These are phyloP conservation scores for Echinochloa phyllopogon DNA, from an alignment of 176 grass and related monocot species.

Conservation along the genomic window DNA sequence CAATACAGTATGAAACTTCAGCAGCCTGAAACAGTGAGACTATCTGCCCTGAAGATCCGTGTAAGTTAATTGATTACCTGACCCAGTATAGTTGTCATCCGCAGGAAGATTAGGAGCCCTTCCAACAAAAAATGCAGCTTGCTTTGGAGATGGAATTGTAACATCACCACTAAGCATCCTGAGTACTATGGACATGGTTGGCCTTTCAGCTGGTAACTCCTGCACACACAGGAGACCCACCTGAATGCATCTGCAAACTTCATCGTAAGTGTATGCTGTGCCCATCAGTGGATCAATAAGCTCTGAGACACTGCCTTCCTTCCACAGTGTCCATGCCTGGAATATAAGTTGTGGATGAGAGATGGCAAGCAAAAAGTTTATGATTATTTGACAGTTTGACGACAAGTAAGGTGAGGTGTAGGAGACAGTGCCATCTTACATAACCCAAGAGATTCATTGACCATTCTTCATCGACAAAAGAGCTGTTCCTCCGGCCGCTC, in stretches of 20 bases:
- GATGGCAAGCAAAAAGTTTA: not conserved
- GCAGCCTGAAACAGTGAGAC: not conserved
- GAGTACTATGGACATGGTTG: constrained; percentile 54
- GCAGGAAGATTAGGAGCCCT: constrained; percentile 14
- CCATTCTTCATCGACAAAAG: constrained; percentile 50
- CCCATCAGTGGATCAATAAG: constrained; percentile 62
- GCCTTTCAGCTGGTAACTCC: constrained; percentile 67
- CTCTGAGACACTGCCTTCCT: constrained; percentile 44
- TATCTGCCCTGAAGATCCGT: constrained; percentile 54
- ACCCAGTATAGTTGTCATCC: constrained; percentile 5
- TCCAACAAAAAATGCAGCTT: constrained; percentile 55
- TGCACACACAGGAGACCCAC: constrained; percentile 82
- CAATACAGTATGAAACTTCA: not conserved
- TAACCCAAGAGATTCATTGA: constrained; percentile 77
- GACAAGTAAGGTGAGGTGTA: not conserved
- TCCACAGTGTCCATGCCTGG: constrained; percentile 76
- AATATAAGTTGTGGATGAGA: constrained; percentile 7
- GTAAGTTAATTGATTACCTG: constrained; percentile 39
- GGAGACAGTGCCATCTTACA: constrained; percentile 45
- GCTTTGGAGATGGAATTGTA: constrained; percentile 51
- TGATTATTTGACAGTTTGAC: not conserved
- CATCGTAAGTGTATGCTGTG: constrained; percentile 16
- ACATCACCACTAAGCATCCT: constrained; percentile 69
- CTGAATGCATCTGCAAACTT: constrained; percentile 64
- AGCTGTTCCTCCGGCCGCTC: constrained; percentile 61